These are phyloP conservation scores for Euclidium syriacum DNA, from an alignment of 345 rosid species.

Conservation along the genomic window DNA sequence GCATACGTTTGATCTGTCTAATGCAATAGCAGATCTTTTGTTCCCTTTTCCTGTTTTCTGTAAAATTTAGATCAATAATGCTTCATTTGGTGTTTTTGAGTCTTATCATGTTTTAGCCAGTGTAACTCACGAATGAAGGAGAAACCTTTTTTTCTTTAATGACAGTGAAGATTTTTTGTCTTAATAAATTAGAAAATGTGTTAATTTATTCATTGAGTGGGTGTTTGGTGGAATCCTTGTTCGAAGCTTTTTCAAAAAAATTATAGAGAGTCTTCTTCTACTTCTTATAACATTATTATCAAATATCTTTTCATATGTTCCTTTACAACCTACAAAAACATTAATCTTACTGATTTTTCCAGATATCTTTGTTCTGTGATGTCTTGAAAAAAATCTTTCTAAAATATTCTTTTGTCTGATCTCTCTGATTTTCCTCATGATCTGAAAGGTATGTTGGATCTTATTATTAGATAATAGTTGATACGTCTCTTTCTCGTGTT, in stretches of 20 bases:
- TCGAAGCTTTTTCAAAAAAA: conserved; percentile 7
- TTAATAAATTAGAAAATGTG: not conserved
- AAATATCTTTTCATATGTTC: too few species aligned
- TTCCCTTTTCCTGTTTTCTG: not conserved
- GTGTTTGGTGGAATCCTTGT: conserved; percentile 34
- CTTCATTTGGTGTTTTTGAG: not conserved
- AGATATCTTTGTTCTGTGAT: conserved; percentile 2
- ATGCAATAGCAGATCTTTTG: not conserved
- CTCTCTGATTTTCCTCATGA: conserved; percentile 15
- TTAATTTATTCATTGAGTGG: conserved; percentile 22
- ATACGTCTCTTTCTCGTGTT: conserved; percentile 21
- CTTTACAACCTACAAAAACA: not conserved
- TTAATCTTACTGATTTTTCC: not conserved
- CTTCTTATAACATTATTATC: conserved; percentile 11
- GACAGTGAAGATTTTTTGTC: conserved; percentile 11
- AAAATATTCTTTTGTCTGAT: not conserved
- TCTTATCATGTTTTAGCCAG: not conserved
- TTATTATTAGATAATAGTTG: conserved; percentile 17
- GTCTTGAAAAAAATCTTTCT: not conserved
- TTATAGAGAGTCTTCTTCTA: not conserved
- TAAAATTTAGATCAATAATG: conserved; percentile 4
- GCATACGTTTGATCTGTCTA: not conserved
- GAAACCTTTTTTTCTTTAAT: not conserved
- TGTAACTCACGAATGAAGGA: conserved; percentile 1
- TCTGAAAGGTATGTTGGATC: conserved; percentile 25